These are phyloP conservation scores for Yamadazyma pseudoaaseri DNA, from an alignment of 1,139 yeast genomes.

Conservation along the genomic window DNA sequence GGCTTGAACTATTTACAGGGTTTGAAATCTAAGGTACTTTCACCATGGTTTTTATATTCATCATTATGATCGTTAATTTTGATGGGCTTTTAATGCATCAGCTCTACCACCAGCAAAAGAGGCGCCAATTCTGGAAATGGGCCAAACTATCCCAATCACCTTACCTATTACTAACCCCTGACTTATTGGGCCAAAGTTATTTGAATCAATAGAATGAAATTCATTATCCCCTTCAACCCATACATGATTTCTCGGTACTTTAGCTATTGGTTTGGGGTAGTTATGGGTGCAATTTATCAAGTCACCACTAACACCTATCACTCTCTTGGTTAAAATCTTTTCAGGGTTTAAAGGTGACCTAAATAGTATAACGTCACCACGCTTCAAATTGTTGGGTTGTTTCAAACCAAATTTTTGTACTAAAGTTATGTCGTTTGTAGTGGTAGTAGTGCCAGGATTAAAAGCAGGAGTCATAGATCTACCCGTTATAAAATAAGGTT, in stretches of 20 bases:
- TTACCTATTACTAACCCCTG: slow-evolving; percentile 75
- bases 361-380: slow-evolving; percentile 76
- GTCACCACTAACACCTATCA: slow-evolving; percentile 76
- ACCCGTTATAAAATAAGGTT: slow-evolving; percentile 78
- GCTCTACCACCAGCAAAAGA: slow-evolving; percentile 21
- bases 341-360: slow-evolving; percentile 80
- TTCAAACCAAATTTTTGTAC: slow-evolving; percentile 64
- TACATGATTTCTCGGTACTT: slow-evolving; percentile 73
- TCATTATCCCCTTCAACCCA: slow-evolving; percentile 95
- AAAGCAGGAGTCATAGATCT: slow-evolving; percentile 87
- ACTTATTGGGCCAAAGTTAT: slow-evolving; percentile 82
- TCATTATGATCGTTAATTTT: background rate
- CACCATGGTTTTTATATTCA: slow-evolving; percentile 8
- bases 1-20: slow-evolving; percentile 6
- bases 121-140: slow-evolving; percentile 52
- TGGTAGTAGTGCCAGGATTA: slow-evolving; percentile 59
- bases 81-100: slow-evolving; percentile 4
- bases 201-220: slow-evolving; percentile 82
- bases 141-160: slow-evolving; percentile 67
- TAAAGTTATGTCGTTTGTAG: slow-evolving; percentile 64
- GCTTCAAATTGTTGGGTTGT: slow-evolving; percentile 41
- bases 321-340: slow-evolving; percentile 69
- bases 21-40: slow-evolving; percentile 4
- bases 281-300: slow-evolving; percentile 52
- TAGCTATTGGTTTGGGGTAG: slow-evolving; percentile 62